A percentile compares a stretch with the other conserved stretches of the same genome.
phyloP scores from a whole-genome alignment of 139 green algal genomes.

The Picochlorum sp. region DNA sequence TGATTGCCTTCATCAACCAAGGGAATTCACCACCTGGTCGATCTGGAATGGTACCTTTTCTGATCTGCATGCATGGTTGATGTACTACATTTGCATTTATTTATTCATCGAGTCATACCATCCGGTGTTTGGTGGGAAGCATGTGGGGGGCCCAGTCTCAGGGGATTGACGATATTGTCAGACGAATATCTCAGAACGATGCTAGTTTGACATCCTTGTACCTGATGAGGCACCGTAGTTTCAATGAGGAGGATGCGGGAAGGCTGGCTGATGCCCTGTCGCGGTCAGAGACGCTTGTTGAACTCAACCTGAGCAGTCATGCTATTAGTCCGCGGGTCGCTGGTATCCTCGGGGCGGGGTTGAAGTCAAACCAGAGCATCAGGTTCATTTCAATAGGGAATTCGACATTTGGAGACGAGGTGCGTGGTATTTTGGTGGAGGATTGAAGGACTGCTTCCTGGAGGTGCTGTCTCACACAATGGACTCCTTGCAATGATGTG shows the following conservation, averaged over 20 bases:
- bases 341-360: background rate
- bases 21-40: too few relatives aligned
- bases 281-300: slow-evolving; percentile 14
- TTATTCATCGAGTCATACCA: too few relatives aligned
- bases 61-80: too few relatives aligned
- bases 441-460: too few relatives aligned
- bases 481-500: background rate
- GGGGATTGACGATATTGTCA: slow-evolving; percentile 22
- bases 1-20: too few relatives aligned
- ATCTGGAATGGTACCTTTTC: too few relatives aligned
- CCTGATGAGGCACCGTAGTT: slow-evolving; percentile 11
- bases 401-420: slow-evolving; percentile 21
- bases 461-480: background rate
- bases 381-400: slow-evolving; percentile 15
- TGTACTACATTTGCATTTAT: too few relatives aligned
- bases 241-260: slow-evolving; percentile 11
- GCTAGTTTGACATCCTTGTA: slow-evolving; percentile 7
- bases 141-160: slow-evolving; percentile 19
- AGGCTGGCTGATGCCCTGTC: slow-evolving; percentile 11
- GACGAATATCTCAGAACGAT: slow-evolving; percentile 9
- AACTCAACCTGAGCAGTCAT: slow-evolving; percentile 24
- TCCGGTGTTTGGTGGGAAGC: background rate
- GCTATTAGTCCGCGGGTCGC: slow-evolving; percentile 4
- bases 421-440: background rate
- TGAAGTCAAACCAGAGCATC: slow-evolving; percentile 8